Evolutionary conservation across 176 grass and related monocot genomes (phyloP), one percentile per base, ranked within the genome.

Genomic region (Carex cristatella): DNA sequence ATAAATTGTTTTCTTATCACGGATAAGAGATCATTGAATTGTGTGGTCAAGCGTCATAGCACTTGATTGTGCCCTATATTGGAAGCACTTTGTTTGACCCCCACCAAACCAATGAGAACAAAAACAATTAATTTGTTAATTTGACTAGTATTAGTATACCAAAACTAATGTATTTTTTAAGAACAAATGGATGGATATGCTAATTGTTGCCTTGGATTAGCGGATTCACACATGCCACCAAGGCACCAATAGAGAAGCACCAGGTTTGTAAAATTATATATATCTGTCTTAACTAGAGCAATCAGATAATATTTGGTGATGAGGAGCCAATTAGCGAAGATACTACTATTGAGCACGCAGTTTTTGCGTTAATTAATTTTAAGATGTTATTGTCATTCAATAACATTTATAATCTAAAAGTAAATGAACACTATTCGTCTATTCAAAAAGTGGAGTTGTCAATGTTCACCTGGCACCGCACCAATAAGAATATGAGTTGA

Each of bases 1-100:
- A 76, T 54, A 54, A 23, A 5, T 76, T 48, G 48, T 48, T 76
- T 54, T 76, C 71, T 76, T 76, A 76, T 76, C 48, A 54, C 71
- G 12, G 19, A 72, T n/a, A 54, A 8, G 10, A 75, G 5, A 15
- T 54, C 44, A 54, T 30, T 76, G 23, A 19, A 54, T 30, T 76
- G 23, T 23, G 27, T 27, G 71, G 71, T 76, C 71, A 10, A 54
- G 11, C 10, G 46, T 76, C n/a, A 76, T 55, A 31, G 10, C 23
- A 30, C 71, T 54, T 76, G 46, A 76, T 31, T 54, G 30, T 46
- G 19, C 10, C 44, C 42, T 31, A 3, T 31, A 76, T 37, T 70
- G 4, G 35, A 74, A 74, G 70, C 18, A 74, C 44, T 27, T 76
- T 31, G 4, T 40, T 76, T 54, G 27, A 48, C 6, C 42, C 44